Conservation (phyloP, 2,329 filamentous ascomycete genomes). For the Penicillium polonicum region DNA sequence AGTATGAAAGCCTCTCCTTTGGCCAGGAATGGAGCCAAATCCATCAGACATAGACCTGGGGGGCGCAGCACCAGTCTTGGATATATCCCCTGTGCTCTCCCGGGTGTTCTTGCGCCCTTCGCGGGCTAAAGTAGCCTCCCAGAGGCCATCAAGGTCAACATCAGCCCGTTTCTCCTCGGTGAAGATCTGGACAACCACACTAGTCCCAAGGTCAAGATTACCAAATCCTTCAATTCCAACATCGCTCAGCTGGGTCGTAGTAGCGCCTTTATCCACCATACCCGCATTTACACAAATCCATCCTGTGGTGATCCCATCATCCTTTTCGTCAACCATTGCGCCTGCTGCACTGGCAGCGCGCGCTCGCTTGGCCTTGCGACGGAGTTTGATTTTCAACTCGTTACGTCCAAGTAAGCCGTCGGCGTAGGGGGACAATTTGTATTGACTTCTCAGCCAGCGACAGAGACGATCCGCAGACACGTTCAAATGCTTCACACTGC, state of each 20-base stretch:
- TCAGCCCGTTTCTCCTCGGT: conserved; percentile 68
- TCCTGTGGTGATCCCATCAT: conserved; percentile 86
- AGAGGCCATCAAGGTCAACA: conserved; percentile 65
- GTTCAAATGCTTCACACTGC: conserved; percentile 90
- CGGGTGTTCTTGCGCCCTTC: conserved; percentile 37
- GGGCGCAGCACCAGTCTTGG: conserved; percentile 21
- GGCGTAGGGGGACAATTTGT: conserved; percentile 72
- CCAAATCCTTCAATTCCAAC: conserved; percentile 73
- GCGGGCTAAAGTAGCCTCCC: conserved; percentile 51
- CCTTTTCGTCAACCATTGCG: conserved; percentile 57
- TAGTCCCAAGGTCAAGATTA: conserved; percentile 54
- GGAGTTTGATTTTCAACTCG: conserved; percentile 83
- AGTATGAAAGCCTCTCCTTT: conserved; percentile 32
- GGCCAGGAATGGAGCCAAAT: conserved; percentile 22
- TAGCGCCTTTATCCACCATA: conserved; percentile 56
- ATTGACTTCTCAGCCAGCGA: conserved; percentile 73
- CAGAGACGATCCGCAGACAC: conserved; percentile 87
- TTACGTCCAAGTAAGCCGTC: conserved; percentile 88
- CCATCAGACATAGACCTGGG: conserved; percentile 23
- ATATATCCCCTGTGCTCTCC: conserved; percentile 29
- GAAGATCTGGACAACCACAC: conserved; percentile 69
- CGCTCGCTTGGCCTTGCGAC: conserved; percentile 75
- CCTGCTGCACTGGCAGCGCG: conserved; percentile 74
- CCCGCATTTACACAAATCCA: conserved; percentile 96
- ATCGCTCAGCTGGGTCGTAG: conserved; percentile 30